Percentiles rank a stretch among this genome's conserved stretches.
These are phyloP conservation scores for Drechslera avenae DNA, from an alignment of 2,329 filamentous ascomycete species.

Conservation along the genomic window DNA sequence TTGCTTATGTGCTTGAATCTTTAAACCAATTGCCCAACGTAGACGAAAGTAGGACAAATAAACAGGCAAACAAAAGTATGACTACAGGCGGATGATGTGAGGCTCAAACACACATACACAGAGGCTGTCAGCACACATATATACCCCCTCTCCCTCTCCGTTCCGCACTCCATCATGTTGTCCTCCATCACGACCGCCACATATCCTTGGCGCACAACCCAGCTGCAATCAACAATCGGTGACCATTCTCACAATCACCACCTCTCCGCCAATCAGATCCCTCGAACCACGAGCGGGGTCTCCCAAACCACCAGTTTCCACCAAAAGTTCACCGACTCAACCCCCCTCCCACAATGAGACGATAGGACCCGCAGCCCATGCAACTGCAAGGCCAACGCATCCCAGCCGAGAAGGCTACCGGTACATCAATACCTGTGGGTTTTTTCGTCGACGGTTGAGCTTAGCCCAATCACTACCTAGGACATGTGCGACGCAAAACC, in stretches of 20 bases:
- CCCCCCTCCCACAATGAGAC: conserved; percentile 21
- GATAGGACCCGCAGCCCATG: conserved; percentile 26
- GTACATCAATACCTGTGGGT: conserved; percentile 20
- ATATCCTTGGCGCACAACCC: no score
- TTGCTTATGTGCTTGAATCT: neutral
- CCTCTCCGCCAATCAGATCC: conserved; percentile 24
- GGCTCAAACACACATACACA: no score
- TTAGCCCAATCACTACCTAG: conserved; percentile 24
- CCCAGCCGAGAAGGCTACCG: conserved; percentile 27
- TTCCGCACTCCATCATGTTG: no score
- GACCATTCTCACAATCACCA: conserved; percentile 1
- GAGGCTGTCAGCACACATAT: no score
- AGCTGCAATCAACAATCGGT: neutral
- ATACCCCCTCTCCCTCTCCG: no score
- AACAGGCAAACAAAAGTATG: conserved; percentile 14
- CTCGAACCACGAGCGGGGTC: conserved; percentile 12
- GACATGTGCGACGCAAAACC: conserved; percentile 24
- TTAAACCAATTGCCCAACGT: neutral
- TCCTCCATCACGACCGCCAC: no score
- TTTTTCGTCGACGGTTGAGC: conserved; percentile 30
- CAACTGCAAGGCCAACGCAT: conserved; percentile 43
- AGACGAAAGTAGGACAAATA: neutral
- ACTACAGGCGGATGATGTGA: no score
- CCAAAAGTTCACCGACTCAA: conserved; percentile 41
- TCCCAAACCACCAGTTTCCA: conserved; percentile 17